Conservation (phyloP, 164 flowering plant genomes). For the Magnolia officinalis region DNA sequence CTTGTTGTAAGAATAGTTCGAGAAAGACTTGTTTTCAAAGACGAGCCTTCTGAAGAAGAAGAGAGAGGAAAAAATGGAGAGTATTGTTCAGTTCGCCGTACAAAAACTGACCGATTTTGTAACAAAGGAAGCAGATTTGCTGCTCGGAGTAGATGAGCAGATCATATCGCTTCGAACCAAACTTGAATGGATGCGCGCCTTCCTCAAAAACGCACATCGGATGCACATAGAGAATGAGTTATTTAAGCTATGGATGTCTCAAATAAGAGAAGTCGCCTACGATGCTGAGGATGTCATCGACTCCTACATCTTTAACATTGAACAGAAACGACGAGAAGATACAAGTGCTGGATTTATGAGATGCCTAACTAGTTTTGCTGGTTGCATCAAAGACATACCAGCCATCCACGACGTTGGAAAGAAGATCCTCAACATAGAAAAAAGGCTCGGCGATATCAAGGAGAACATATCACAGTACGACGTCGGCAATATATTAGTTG, state of each 20-base stretch:
- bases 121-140: not conserved
- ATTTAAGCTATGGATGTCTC: not conserved
- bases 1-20: too few species aligned
- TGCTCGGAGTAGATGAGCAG: not conserved
- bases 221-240: not conserved
- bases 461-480: not conserved
- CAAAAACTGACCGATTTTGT: not conserved
- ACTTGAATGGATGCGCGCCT: not conserved
- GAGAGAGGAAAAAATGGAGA: slow-evolving; percentile 1
- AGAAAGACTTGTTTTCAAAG: too few species aligned
- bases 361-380: not conserved
- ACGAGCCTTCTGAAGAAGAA: too few species aligned
- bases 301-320: not conserved
- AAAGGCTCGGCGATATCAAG: slow-evolving; percentile 16
- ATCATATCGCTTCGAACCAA: not conserved
- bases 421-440: slow-evolving; percentile 34
- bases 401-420: slow-evolving; percentile 22
- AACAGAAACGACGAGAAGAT: not conserved
- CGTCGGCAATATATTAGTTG: slow-evolving; percentile 1
- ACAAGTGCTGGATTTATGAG: not conserved
- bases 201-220: not conserved
- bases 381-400: slow-evolving; percentile 18
- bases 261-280: not conserved
- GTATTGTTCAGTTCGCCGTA: not conserved
- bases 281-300: slow-evolving; percentile 10